A percentile compares a stretch with the other conserved stretches of the same genome.
Conservation (phyloP, 176 grass and related monocot species). For the Rhynchospora pubera region DNA sequence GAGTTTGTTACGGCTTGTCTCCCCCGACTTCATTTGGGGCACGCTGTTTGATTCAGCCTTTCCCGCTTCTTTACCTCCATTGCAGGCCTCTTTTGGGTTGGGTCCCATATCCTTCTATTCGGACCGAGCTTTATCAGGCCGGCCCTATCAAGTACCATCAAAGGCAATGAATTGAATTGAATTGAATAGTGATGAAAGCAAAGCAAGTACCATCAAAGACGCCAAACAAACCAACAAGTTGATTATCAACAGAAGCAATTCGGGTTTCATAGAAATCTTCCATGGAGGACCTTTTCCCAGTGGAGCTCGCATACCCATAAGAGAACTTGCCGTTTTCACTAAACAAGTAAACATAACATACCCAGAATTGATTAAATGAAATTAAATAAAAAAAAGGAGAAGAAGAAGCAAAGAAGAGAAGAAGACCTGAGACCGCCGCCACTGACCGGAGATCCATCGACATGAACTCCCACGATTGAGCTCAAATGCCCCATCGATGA, state of each 20-base stretch:
- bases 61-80: too few relatives aligned
- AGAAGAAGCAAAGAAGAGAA: not conserved
- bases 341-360: constrained; percentile 5
- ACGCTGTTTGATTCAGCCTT: too few relatives aligned
- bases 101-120: too few relatives aligned
- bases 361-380: too few relatives aligned
- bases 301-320: constrained; percentile 73
- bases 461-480: constrained; percentile 21
- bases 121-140: too few relatives aligned
- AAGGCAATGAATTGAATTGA: too few relatives aligned
- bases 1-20: too few relatives aligned
- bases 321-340: constrained; percentile 54
- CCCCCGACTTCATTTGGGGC: too few relatives aligned
- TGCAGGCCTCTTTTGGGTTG: too few relatives aligned
- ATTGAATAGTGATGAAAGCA: too few relatives aligned
- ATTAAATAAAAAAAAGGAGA: too few relatives aligned
- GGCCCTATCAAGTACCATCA: too few relatives aligned
- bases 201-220: constrained; percentile 96
- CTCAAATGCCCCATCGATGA: constrained; percentile 28
- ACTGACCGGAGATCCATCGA: constrained; percentile 22
- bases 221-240: constrained; percentile 73
- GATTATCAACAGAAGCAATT: constrained; percentile 59
- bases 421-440: constrained; percentile 37
- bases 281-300: constrained; percentile 81
- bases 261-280: constrained; percentile 84